phyloP scores from a whole-genome alignment of 225 moss, liverwort and hornwort species.

The Sphagnum tenellum region DNA sequence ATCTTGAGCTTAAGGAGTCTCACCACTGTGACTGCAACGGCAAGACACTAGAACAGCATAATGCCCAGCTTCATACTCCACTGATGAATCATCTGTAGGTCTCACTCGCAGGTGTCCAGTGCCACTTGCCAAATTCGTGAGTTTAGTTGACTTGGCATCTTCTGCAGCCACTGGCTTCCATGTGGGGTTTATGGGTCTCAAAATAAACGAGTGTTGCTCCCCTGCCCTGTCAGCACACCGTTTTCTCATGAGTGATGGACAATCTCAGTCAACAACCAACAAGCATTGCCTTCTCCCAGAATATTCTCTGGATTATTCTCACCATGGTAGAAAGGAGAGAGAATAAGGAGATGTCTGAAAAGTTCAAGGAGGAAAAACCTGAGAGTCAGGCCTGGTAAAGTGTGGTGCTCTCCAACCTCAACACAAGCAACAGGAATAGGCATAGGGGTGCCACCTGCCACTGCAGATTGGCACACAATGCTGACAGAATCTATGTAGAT shows the following conservation, averaged over 20 bases:
- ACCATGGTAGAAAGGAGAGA: not conserved
- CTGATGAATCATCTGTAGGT: conserved; percentile 19
- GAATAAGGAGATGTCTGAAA: not conserved
- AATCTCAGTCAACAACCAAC: not conserved
- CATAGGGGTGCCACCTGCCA: conserved; percentile 71
- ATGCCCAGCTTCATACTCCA: conserved; percentile 48
- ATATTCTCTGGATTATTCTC: no score
- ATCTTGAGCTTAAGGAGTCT: not conserved
- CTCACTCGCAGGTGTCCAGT: conserved; percentile 27
- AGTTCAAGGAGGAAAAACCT: conserved; percentile 36
- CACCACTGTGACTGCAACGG: conserved; percentile 92
- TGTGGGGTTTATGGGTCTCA: conserved; percentile 79
- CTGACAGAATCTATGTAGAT: conserved; percentile 90
- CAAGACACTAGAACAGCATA: conserved; percentile 94
- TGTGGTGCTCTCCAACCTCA: conserved; percentile 82
- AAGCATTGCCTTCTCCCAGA: not conserved
- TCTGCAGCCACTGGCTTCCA: conserved; percentile 53
- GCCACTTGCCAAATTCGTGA: conserved; percentile 26
- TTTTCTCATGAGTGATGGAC: not conserved
- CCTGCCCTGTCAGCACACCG: conserved; percentile 49
- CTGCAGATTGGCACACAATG: conserved; percentile 88
- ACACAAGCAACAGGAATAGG: conserved; percentile 92
- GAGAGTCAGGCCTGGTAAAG: conserved; percentile 76
- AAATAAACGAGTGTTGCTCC: conserved; percentile 94
- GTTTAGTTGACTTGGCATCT: conserved; percentile 32